These are phyloP conservation scores for Sideroxylon spinosum DNA, from an alignment of 179 eudicot species.

Conservation along the genomic window DNA sequence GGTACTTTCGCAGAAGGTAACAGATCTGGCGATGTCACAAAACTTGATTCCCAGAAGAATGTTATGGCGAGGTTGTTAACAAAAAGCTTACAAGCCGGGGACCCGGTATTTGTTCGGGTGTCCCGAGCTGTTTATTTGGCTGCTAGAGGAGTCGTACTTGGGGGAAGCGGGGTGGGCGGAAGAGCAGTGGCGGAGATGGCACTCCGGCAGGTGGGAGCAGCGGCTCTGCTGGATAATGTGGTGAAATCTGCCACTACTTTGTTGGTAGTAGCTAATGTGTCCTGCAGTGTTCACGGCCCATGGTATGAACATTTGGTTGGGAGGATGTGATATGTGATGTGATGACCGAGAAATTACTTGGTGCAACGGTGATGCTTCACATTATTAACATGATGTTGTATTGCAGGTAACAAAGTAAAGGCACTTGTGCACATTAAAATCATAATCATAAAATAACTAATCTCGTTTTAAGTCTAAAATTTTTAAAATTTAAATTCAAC, in stretches of 20 bases:
- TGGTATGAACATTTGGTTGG: slow-evolving; percentile 31
- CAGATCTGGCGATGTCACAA: slow-evolving; percentile 12
- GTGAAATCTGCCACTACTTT: slow-evolving; percentile 25
- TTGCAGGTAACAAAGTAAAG: no score
- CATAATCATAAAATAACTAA: no score
- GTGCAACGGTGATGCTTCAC: no score
- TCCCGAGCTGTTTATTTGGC: slow-evolving; percentile 45
- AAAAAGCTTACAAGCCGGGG: slow-evolving; percentile 51
- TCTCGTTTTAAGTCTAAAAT: no score
- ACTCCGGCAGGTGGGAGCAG: slow-evolving; percentile 37
- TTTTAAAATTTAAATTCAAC: no score
- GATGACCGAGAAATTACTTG: no score
- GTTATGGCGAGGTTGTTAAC: slow-evolving; percentile 36
- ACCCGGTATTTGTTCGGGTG: slow-evolving; percentile 37
- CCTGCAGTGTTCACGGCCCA: slow-evolving; percentile 35
- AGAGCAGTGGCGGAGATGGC: slow-evolving; percentile 35
- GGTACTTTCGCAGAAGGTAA: slow-evolving; percentile 13
- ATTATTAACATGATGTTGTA: no score
- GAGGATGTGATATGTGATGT: slow-evolving; percentile 35
- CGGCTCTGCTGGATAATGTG: slow-evolving; percentile 20
- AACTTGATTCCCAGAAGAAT: slow-evolving; percentile 27
- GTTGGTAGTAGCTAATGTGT: slow-evolving; percentile 32
- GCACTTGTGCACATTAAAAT: no score
- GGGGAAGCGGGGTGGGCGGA: slow-evolving; percentile 31
- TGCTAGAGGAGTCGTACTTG: slow-evolving; percentile 41